These are phyloP conservation scores for Aphanocladium album DNA, from an alignment of 2,329 filamentous ascomycete species.

Conservation along the genomic window DNA sequence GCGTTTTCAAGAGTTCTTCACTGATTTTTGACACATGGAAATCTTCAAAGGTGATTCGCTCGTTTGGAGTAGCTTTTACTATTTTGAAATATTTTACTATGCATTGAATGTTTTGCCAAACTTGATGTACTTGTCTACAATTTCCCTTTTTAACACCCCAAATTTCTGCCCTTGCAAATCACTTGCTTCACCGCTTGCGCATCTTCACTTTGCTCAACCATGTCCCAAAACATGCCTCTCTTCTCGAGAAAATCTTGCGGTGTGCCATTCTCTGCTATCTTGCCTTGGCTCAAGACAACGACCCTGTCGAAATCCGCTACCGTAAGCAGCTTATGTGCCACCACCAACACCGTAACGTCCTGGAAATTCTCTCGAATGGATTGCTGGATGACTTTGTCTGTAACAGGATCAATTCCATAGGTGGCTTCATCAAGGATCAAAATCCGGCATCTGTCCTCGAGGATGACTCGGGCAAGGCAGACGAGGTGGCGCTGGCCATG, in stretches of 20 bases:
- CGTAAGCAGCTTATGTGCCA: slow-evolving; percentile 64
- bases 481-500: slow-evolving; percentile 67
- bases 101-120: no score
- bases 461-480: slow-evolving; percentile 57
- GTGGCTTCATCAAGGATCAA: slow-evolving; percentile 58
- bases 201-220: slow-evolving; percentile 27
- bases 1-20: no score
- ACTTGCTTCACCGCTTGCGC: background rate
- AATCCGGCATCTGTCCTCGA: slow-evolving; percentile 9
- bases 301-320: slow-evolving; percentile 66
- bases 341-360: slow-evolving; percentile 59
- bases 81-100: no score
- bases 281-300: slow-evolving; percentile 58
- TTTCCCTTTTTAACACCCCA: no score
- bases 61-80: no score
- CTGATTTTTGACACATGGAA: no score
- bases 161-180: background rate
- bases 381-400: slow-evolving; percentile 63
- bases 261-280: slow-evolving; percentile 56
- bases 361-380: slow-evolving; percentile 62
- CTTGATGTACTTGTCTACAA: no score
- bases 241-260: slow-evolving; percentile 51
- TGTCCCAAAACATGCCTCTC: slow-evolving; percentile 46
- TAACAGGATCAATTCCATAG: slow-evolving; percentile 63
- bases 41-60: no score